Conservation (phyloP, 805 yeast species). For the Ogataea henricii region DNA sequence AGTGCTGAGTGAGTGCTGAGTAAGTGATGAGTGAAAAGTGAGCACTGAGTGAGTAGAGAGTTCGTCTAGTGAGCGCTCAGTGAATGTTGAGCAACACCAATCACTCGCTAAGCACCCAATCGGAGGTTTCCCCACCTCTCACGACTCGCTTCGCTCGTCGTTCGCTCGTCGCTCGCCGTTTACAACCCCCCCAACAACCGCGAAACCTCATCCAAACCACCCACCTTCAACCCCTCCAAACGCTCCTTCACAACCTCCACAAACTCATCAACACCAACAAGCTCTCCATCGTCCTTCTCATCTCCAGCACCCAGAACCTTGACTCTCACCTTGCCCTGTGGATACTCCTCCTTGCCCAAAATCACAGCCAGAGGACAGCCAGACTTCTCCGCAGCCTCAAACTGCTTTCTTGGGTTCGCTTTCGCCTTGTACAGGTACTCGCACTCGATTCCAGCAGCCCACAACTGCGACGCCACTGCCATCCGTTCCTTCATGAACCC, state of each 20-base stretch:
- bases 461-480: conserved; percentile 76
- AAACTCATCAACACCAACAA: conserved; percentile 63
- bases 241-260: conserved; percentile 47
- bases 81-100: too few relatives aligned
- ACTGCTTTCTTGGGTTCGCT: conserved; percentile 94
- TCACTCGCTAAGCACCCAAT: not conserved
- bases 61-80: too few relatives aligned
- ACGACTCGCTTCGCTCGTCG: too few relatives aligned
- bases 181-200: conserved; percentile 61
- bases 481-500: conserved; percentile 93
- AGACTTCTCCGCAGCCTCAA: conserved; percentile 94
- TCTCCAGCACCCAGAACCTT: conserved; percentile 84
- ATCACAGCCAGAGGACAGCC: conserved; percentile 92
- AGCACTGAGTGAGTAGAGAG: too few relatives aligned
- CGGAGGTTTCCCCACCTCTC: too few relatives aligned
- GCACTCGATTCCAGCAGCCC: conserved; percentile 87
- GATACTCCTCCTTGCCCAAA: conserved; percentile 91
- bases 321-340: conserved; percentile 78
- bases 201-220: conserved; percentile 64
- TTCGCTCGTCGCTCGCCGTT: too few relatives aligned
- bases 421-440: conserved; percentile 92
- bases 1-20: too few relatives aligned
- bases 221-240: conserved; percentile 41
- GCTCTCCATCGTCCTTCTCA: conserved; percentile 82
- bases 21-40: too few relatives aligned